Conservation (phyloP, 768 basidiomycete genomes). For the Lepiota brunneoincarnata region DNA sequence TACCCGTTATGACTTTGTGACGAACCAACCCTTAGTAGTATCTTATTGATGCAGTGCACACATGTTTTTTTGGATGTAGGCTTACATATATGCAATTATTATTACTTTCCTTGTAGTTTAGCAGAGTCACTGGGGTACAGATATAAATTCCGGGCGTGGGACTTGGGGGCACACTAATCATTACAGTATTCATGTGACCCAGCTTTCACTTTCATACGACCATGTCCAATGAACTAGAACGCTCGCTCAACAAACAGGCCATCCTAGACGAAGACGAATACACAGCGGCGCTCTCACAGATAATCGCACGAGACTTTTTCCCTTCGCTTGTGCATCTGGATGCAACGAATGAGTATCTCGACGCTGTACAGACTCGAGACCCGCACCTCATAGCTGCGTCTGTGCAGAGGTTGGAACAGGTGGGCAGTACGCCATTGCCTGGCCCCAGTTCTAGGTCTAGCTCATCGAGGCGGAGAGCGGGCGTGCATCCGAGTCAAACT, state of each 20-base stretch:
- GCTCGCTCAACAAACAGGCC: conserved; percentile 69
- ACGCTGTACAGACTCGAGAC: conserved; percentile 75
- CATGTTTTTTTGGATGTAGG: conserved; percentile 10
- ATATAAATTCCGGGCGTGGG: neutral
- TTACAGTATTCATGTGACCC: neutral
- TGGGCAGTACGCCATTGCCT: conserved; percentile 48
- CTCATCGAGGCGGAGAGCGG: conserved; percentile 28
- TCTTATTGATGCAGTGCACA: conserved; percentile 12
- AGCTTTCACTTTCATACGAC: too few species aligned
- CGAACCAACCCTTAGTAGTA: conserved; percentile 1
- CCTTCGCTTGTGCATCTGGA: conserved; percentile 89
- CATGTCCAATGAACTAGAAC: conserved; percentile 27
- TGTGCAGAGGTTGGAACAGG: conserved; percentile 68
- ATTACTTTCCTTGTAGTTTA: conserved; percentile 3
- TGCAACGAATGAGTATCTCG: conserved; percentile 83
- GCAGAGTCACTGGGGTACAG: neutral
- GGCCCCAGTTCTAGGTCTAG: too few species aligned
- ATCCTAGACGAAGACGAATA: conserved; percentile 94
- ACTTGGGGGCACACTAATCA: neutral
- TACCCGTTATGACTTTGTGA: conserved; percentile 10
- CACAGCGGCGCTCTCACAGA: conserved; percentile 82
- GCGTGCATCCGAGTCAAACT: conserved; percentile 30
- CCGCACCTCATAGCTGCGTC: conserved; percentile 73
- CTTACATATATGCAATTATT: conserved; percentile 9
- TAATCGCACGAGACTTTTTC: conserved; percentile 98